These are phyloP conservation scores for Beauveria sp. DNA, from an alignment of 2,329 filamentous ascomycete species.

Conservation along the genomic window DNA sequence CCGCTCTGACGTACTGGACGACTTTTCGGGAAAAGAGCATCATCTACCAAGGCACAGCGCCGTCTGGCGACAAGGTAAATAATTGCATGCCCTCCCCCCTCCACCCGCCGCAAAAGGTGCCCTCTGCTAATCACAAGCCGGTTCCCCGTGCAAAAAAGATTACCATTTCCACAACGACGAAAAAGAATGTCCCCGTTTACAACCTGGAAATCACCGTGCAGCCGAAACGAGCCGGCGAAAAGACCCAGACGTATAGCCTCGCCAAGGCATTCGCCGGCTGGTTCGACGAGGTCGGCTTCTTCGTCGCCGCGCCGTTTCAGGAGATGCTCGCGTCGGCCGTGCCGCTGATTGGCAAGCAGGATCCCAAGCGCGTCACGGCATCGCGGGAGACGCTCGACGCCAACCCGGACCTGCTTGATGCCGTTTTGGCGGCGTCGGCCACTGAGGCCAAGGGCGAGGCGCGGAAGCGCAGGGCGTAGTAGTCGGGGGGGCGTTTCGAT, in stretches of 20 bases:
- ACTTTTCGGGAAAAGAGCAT: conserved; percentile 72
- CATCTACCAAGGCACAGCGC: conserved; percentile 67
- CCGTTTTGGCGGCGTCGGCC: conserved; percentile 32
- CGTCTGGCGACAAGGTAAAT: conserved; percentile 57
- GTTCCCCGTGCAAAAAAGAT: conserved; percentile 43
- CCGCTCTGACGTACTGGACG: conserved; percentile 74
- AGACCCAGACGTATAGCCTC: conserved; percentile 42
- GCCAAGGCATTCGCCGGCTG: conserved; percentile 62
- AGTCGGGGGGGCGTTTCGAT: not conserved
- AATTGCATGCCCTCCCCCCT: conserved; percentile 16
- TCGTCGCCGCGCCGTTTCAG: conserved; percentile 71
- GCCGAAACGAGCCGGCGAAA: conserved; percentile 27
- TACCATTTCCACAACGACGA: conserved; percentile 61
- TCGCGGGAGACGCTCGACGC: conserved; percentile 30
- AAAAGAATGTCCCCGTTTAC: conserved; percentile 79
- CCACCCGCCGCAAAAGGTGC: not conserved
- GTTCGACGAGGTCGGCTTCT: conserved; percentile 68
- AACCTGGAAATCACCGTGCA: conserved; percentile 56
- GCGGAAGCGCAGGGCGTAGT: conserved; percentile 41
- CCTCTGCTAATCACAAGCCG: not conserved
- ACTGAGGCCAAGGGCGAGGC: conserved; percentile 29
- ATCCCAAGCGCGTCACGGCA: conserved; percentile 48
- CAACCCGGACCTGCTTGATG: conserved; percentile 42
- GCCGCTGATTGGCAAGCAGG: conserved; percentile 55
- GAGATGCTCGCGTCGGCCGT: conserved; percentile 64